Conservation (phyloP, 768 basidiomycete genomes). For the Polyporus arcularius region DNA sequence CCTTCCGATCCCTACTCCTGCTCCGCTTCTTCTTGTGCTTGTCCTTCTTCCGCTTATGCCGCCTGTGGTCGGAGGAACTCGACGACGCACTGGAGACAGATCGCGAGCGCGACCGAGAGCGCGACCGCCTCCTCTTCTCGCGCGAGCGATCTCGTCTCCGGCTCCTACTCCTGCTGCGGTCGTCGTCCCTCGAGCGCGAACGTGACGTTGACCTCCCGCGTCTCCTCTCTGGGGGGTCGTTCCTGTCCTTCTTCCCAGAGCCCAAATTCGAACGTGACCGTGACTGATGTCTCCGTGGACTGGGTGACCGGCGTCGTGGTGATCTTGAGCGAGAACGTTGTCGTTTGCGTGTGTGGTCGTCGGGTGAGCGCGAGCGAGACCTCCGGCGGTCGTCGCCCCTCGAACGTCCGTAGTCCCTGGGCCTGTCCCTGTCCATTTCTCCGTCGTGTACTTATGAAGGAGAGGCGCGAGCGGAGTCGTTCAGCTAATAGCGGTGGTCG, state of each 20-base stretch:
- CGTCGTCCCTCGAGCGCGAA: slow-evolving; percentile 16
- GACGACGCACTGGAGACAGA: slow-evolving; percentile 40
- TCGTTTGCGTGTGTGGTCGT: slow-evolving; percentile 1
- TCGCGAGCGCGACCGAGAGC: slow-evolving; percentile 37
- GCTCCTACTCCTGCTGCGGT: neutral
- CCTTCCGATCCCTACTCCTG: slow-evolving; percentile 42
- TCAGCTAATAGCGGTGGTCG: too few species aligned
- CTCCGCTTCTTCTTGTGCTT: slow-evolving; percentile 44
- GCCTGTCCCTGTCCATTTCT: neutral
- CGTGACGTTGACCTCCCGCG: slow-evolving; percentile 1
- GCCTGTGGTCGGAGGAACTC: slow-evolving; percentile 26
- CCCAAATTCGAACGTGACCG: neutral
- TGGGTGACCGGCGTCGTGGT: slow-evolving; percentile 6
- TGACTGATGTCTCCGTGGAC: neutral
- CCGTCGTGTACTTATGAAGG: too few species aligned
- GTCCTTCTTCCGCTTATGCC: slow-evolving; percentile 45
- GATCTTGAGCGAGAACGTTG: slow-evolving; percentile 13
- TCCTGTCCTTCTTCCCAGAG: neutral
- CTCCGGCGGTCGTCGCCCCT: neutral
- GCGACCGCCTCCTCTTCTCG: slow-evolving; percentile 33
- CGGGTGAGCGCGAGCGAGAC: slow-evolving; percentile 1
- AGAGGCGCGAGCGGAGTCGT: too few species aligned
- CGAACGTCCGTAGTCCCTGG: neutral
- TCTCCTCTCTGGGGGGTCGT: neutral
- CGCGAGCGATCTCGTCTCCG: slow-evolving; percentile 16